Base-by-base conservation (phyloP, 345 rosid species). In the Erysimum cheiranthoides region DNA sequence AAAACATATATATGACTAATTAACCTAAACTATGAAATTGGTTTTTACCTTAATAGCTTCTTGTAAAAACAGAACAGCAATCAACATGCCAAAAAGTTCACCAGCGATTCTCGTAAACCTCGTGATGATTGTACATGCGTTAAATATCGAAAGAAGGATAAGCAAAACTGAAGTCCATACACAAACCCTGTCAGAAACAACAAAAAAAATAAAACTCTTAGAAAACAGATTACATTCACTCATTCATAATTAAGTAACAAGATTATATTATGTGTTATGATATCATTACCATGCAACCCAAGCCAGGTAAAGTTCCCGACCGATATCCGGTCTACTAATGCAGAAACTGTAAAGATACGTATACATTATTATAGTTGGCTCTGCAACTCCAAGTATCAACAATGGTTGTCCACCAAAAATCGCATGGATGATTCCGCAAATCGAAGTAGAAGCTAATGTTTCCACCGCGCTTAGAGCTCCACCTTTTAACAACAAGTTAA, bases 281-380 rank as follows among this genome's bases (percentile, higher is more conserved):
- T n/a, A n/a, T 30, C 18, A 78, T 84, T 83, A 93, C 95, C 98
- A 93, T 62, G 85, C 93, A 38, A 84, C 80, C 97, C 98, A 93
- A 68, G 98, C 90, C 35, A 90, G 67, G 70, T 62, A 93, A 64
- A 90, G 86, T 31, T 85, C 77, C 21, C 46, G 66, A 35, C 98
- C 96, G 61, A 93, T 43, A 8, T 81, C 89, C 0, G 82, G 84
- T 75, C 87, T 84, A 35, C 81, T 80, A 74, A 81, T 76, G 77
- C 90, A 68, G 80, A 93, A 93, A 71, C 76, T 82, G 82, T 90
- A 90, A 81, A 90, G 76, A 65, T 90, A 93, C 66, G 88, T 89
- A 80, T 89, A 90, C 98, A 93, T 93, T 14, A 90, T 93, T 65
- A 89, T 79, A 3, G 98, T 93, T 3, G 98, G 96, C 62, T 93